Evolutionary conservation across 805 yeast species (phyloP), one percentile per base, ranked within the genome.

Genomic region (Hanseniaspora meyeri): DNA sequence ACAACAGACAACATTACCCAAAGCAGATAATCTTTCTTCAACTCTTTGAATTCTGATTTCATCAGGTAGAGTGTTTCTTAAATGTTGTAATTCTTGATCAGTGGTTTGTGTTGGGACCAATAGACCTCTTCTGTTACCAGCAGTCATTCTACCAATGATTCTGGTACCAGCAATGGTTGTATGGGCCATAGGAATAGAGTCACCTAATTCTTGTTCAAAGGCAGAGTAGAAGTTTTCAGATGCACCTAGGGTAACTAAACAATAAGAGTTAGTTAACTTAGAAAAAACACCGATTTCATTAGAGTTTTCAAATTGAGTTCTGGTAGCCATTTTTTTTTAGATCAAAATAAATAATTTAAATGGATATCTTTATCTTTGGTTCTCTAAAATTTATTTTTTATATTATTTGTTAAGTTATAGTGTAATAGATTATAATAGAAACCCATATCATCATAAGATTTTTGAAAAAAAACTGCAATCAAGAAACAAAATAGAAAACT

Each of bases 151-250:
- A 66, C 99, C 99, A 59, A 93, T 85, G 62, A 93, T 93, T 74
- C 98, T 84, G 66, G 95, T 90, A 64, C 98, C 98, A 36, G 97
- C 97, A 65, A 93, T 93, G 59, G 98, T 93, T 55, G 97, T 88
- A 69, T 93, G 96, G 61, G 87, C 93, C 65, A 93, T 87, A 55
- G 99, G 99, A 60, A 93, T 82, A 54, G 88, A 89, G 72, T 90
- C 97, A 60, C 97, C 97, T 61, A 95, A 76, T 72, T 93, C 96
- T 54, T 96, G 96, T 76, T 93, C 98, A 68, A 93, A 91, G 32
- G 97, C 95, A 57, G 97, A 89, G 71, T 84, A 86, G 63, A 82
- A 81, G 69, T 82, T 82, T 68, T 81, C 85, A 46, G 97, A 89
- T 34, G 97, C 98, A 60, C 98, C 97, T 57, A 93, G 88, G 7